Evolutionary conservation across 768 basidiomycete species (phyloP), one percentile per base, ranked within the genome.

Genomic region (Vararia minispora): DNA sequence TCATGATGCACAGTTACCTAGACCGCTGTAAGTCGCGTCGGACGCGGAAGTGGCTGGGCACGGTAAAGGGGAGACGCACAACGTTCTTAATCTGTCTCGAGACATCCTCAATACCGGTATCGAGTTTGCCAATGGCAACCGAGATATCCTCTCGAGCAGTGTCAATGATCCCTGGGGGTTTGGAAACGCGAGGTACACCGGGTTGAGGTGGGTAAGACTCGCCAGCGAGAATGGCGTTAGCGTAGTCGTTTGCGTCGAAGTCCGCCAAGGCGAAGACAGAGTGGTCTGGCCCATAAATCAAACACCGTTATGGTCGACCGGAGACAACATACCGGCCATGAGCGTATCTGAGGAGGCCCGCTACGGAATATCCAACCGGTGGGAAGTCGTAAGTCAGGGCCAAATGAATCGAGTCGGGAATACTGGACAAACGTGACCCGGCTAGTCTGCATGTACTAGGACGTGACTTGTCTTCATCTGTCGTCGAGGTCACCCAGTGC

Each of bases 221-320:
- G 18, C 87, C 84, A 4, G 90, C 81, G 17, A 97, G 70, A 38
- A 94, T 72, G 12, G 87, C 78, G 57, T 91, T 91, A 2, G 92
- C 92, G 55, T 92, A 95, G 28, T 84, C 82, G 52, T 86, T 83
- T 12, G 87, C 69, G 55, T 94, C 82, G 57, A 97, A 98, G 24
- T 77, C 68, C 2, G 75, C 56, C 28, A 61, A 68, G 21, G 84
- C 67, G 52, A 95, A 97, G 32, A 79, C 70, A 12, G 76, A 55
- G 52, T 90, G 83, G 47, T 90, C 88, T 79, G 43, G n/a, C n/a
- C n/a, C n/a, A n/a, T n/a, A n/a, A n/a, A n/a, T n/a, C n/a, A n/a
- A n/a, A n/a, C n/a, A n/a, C n/a, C n/a, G n/a, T n/a, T n/a, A n/a
- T n/a, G n/a, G n/a, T n/a, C n/a, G n/a, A n/a, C n/a, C n/a, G n/a